Conservation (phyloP, 495 filamentous ascomycete species). For the Hyaloscypha hepaticicola region DNA sequence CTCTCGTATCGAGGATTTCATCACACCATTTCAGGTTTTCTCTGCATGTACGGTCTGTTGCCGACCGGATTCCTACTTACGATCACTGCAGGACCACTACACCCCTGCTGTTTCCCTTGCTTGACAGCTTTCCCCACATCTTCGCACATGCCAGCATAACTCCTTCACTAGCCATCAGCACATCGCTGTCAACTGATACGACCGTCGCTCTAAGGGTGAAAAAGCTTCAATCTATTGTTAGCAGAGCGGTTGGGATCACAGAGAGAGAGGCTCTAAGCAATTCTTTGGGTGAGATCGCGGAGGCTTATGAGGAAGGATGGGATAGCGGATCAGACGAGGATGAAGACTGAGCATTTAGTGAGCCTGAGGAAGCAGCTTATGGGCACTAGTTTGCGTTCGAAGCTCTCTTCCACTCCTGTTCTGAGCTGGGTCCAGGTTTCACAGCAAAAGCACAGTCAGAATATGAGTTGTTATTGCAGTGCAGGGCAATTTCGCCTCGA, state of each 20-base stretch:
- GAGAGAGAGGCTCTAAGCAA: conserved; percentile 81
- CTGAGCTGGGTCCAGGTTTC: neutral
- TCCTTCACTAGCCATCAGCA: conserved; percentile 45
- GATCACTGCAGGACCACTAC: conserved; percentile 39
- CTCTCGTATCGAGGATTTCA: conserved; percentile 5
- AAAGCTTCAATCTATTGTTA: conserved; percentile 57
- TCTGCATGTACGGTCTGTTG: conserved; percentile 11
- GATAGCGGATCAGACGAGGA: conserved; percentile 79
- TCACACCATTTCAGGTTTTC: conserved; percentile 4
- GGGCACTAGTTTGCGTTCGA: neutral
- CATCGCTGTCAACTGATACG: conserved; percentile 71
- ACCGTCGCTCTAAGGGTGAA: conserved; percentile 68
- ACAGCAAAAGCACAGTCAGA: neutral
- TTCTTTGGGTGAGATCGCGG: conserved; percentile 79
- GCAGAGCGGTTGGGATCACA: conserved; percentile 61
- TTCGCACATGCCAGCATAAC: conserved; percentile 48
- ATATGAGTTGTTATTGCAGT: neutral
- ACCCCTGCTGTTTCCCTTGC: conserved; percentile 66
- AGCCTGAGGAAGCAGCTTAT: neutral
- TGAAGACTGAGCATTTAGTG: conserved; percentile 55
- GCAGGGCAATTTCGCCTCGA: neutral
- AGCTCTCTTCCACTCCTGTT: too few relatives aligned
- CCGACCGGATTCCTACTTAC: conserved; percentile 33
- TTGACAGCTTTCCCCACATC: conserved; percentile 78
- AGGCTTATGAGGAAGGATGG: conserved; percentile 90